Evolutionary conservation across 2,329 filamentous ascomycete species (phyloP).

Genomic region (Sclerotinia borealis): DNA sequence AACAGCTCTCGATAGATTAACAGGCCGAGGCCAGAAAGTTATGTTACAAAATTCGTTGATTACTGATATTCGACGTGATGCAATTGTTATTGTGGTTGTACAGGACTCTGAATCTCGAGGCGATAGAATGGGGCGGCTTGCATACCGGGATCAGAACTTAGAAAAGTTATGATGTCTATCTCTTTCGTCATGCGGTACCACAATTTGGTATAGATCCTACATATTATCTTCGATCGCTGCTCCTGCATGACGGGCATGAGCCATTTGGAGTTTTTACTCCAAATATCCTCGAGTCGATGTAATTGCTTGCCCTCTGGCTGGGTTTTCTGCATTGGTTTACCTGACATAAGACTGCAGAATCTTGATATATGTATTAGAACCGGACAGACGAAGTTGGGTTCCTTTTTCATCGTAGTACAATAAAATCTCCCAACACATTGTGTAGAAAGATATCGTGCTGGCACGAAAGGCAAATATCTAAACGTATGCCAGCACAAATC

Average conservation of each 20-base stretch:
- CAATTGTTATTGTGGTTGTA: background rate
- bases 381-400: background rate
- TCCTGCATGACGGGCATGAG: background rate
- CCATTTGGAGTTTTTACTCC: too few species aligned
- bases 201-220: background rate
- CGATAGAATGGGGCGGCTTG: background rate
- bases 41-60: background rate
- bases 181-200: background rate
- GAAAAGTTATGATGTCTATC: background rate
- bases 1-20: background rate
- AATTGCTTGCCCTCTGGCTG: background rate
- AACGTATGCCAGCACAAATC: background rate
- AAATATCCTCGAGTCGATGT: background rate
- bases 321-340: background rate
- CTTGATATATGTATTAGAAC: background rate
- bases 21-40: too few species aligned
- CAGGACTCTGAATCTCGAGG: background rate
- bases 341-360: background rate
- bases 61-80: too few species aligned
- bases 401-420: background rate
- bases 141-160: background rate
- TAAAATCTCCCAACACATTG: background rate
- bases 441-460: background rate
- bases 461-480: background rate
- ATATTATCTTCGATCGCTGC: background rate